These are phyloP conservation scores for Chalaropsis ovoidea DNA, from an alignment of 2,329 filamentous ascomycete species.

Conservation along the genomic window DNA sequence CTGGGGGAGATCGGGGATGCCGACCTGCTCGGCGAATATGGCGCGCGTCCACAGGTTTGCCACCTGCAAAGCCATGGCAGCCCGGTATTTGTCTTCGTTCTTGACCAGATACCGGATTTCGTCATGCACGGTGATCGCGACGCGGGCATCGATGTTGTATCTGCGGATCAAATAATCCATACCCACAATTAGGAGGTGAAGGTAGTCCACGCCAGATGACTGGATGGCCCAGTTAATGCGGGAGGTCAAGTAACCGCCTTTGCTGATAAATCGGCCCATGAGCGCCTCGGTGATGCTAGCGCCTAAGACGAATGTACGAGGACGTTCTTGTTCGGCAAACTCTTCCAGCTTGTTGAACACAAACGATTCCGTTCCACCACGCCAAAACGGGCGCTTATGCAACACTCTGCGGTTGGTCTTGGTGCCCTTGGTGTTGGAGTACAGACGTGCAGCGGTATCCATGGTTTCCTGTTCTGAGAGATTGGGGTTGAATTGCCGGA, in stretches of 20 bases:
- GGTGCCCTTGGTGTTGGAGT: constrained; percentile 79
- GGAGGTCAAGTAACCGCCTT: constrained; percentile 85
- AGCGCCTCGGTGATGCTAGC: constrained; percentile 94
- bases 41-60: constrained; percentile 93
- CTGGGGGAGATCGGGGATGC: constrained; percentile 89
- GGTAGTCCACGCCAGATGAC: constrained; percentile 91
- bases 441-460: constrained; percentile 67
- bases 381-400: constrained; percentile 74
- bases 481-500: constrained; percentile 85
- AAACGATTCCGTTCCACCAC: constrained; percentile 90
- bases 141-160: constrained; percentile 73
- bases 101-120: constrained; percentile 91
- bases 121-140: constrained; percentile 92
- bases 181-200: constrained; percentile 80
- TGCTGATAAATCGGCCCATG: constrained; percentile 76
- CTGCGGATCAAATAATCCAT: constrained; percentile 90
- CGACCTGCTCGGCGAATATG: constrained; percentile 95
- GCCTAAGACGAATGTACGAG: constrained; percentile 81
- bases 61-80: constrained; percentile 86
- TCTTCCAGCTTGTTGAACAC: constrained; percentile 98
- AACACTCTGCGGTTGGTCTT: constrained; percentile 68
- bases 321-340: constrained; percentile 88
- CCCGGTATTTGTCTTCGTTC: constrained; percentile 73
- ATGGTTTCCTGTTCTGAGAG: constrained; percentile 71
- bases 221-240: constrained; percentile 99